Base-by-base conservation (phyloP, 495 filamentous ascomycete genomes). In the Paragyromitra xinjiangensis region DNA sequence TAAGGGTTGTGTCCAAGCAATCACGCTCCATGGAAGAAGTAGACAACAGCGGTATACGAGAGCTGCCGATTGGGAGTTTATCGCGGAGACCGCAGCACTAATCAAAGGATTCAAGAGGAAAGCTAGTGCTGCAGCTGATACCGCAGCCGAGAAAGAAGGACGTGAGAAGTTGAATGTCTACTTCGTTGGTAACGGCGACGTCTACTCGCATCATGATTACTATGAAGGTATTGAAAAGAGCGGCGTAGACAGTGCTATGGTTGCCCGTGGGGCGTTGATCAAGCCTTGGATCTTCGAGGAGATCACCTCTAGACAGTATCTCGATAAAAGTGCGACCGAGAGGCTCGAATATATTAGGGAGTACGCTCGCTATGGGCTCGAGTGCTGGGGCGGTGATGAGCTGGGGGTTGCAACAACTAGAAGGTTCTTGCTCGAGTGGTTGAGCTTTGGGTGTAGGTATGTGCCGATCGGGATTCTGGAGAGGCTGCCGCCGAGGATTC, bases 261-360 rank as follows among this genome's bases (percentile, higher is more conserved):
- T 97, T 65, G 95, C 89, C 14, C 90, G 95, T 67, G 95, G 95
- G 56, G 94, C 95, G 6, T 85, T 98, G 72, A 92, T 98, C 84
- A 99, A 98, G 85, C 94, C 96, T 1, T 99, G 95, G 95, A 84
- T 99, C 64, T 99, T 98, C 82, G 95, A 98, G 82, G 95, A 99
- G 83, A 98, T 99, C 73, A 89, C 92, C 73, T 87, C 88, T 44
- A 92, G 92, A 0, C 96, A 98, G 83, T 97, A 98, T 78, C 87
- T 99, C 19, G 95, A 99, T 85, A 99, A 98, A 82, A 92, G 92
- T 16, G 91, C 94, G 8, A 87, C 90, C 0, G 95, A 99, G 88
- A 91, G 95, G 44, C 85, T 99, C 50, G 84, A 85, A n/a, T 91
- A 94, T 78, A 85, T 99, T 19, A 92, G 95, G 84, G 93, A 93